Base-by-base conservation (phyloP, 768 basidiomycete genomes). In the Lactarius indigo region DNA sequence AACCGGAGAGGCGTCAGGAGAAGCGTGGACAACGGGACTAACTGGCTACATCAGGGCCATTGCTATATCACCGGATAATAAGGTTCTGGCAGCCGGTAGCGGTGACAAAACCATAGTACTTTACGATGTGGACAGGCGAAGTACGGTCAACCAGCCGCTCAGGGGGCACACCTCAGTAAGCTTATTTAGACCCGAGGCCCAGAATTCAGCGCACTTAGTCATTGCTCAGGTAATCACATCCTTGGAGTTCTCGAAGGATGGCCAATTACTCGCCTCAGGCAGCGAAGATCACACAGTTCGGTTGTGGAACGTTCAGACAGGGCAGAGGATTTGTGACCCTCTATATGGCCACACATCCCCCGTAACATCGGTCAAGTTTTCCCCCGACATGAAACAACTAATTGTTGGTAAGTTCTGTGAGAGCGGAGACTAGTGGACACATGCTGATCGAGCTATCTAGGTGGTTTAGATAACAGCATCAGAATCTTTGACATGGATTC, bases 11-110 rank as follows among this genome's bases (percentile, higher is more conserved):
- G 33, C 20, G 8, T 54, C 52, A 10, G 54, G 57, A n/a, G 63
- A 64, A 15, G 39, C 57, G 17, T 67, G 57, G 65, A n/a, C 42
- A 28, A 41, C 39, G 1, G 63, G 54, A 59, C 67, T 74, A 10
- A 65, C 17, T 17, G 9, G 15, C 13, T 23, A 33, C 26, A 50
- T 73, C 0, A 41, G 42, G 8, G 70, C 72, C 64, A 52, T 75
- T 58, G 74, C 68, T 26, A 67, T 73, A 54, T 75, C 76, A 15
- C 69, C 70, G 42, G 68, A 76, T 72, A 68, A 70, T 12, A 68
- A 15, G 26, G 63, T 63, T 5, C 63, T 78, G 52, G 74, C 59
- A 28, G 47, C 52, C 13, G 62, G 66, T 15, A 64, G 66, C 20
- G 33, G 60, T 30, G 58, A 68, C 26, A 28, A 2, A 33, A 31